A percentile compares a stretch with the other conserved stretches of the same genome.
Evolutionary conservation across 1,139 yeast species (phyloP).

Genomic region (Kurtzmaniella quercitrusa): DNA sequence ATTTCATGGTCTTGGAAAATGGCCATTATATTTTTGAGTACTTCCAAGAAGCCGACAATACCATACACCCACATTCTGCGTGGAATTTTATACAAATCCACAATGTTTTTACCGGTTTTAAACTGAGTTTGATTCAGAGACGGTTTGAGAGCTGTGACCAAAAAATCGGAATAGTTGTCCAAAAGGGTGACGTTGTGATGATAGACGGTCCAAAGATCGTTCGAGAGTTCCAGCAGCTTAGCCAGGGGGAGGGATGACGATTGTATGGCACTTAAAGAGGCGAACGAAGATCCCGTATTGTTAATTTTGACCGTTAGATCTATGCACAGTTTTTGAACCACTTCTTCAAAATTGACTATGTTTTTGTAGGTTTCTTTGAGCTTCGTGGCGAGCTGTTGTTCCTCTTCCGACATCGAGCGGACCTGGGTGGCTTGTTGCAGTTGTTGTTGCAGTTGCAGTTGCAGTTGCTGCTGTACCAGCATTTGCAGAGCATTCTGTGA

Average conservation of each 20-base stretch:
- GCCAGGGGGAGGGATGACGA: constrained; percentile 9
- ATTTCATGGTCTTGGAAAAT: constrained; percentile 50
- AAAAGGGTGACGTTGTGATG: constrained; percentile 61
- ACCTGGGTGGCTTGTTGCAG: constrained; percentile 10
- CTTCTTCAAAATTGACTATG: constrained; percentile 63
- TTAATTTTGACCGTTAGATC: constrained; percentile 50
- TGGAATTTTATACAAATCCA: constrained; percentile 70
- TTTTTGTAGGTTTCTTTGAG: constrained; percentile 69
- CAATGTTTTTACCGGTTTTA: constrained; percentile 70
- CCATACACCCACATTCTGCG: constrained; percentile 84
- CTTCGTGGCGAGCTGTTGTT: constrained; percentile 65
- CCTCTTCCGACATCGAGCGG: constrained; percentile 55
- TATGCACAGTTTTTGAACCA: constrained; percentile 63
- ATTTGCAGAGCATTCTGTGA: constrained; percentile 3
- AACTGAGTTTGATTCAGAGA: constrained; percentile 46
- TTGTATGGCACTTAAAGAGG: constrained; percentile 1
- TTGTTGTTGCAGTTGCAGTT: neutral
- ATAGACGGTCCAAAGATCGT: constrained; percentile 69
- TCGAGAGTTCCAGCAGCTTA: constrained; percentile 48
- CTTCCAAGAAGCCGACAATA: constrained; percentile 70
- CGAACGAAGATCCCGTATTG: constrained; percentile 8
- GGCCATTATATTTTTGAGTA: constrained; percentile 67
- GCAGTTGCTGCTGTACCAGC: constrained; percentile 5
- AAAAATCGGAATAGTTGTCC: constrained; percentile 67
- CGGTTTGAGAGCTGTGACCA: constrained; percentile 67